phyloP scores from a whole-genome alignment of 306 rosid species.

The Leucaena leucocephala region DNA sequence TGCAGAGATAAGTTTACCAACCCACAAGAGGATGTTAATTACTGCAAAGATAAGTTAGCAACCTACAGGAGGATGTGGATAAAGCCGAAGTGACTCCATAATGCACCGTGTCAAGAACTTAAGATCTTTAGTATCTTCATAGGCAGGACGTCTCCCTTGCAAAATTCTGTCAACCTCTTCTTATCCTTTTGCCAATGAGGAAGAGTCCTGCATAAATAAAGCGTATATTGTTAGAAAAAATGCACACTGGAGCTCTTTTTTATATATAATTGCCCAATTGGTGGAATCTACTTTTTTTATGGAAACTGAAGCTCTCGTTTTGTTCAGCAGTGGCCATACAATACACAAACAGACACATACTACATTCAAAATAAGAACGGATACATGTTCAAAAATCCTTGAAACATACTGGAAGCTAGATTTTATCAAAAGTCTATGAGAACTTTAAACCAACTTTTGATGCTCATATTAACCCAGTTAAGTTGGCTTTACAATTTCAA shows the following conservation, averaged over 20 bases:
- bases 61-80: conserved; percentile 94
- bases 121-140: conserved; percentile 77
- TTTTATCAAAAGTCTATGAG: conserved; percentile 12
- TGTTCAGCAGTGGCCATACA: conserved; percentile 6
- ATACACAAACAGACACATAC: background rate
- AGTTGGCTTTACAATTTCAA: conserved; percentile 19
- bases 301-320: conserved; percentile 11
- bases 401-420: conserved; percentile 27
- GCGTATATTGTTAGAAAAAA: conserved; percentile 3
- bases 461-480: conserved; percentile 13
- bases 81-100: conserved; percentile 83
- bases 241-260: background rate
- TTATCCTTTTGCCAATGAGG: conserved; percentile 70
- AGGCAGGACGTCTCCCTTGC: conserved; percentile 76
- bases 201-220: conserved; percentile 54
- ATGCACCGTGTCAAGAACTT: conserved; percentile 84
- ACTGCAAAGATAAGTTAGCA: conserved; percentile 30
- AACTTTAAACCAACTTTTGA: conserved; percentile 19
- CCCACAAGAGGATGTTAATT: background rate
- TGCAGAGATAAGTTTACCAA: background rate
- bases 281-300: background rate
- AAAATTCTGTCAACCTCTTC: conserved; percentile 87
- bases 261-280: background rate
- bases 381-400: conserved; percentile 22
- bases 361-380: conserved; percentile 17